Evolutionary conservation across 306 rosid species (phyloP).

Genomic region (Senna siamea): DNA sequence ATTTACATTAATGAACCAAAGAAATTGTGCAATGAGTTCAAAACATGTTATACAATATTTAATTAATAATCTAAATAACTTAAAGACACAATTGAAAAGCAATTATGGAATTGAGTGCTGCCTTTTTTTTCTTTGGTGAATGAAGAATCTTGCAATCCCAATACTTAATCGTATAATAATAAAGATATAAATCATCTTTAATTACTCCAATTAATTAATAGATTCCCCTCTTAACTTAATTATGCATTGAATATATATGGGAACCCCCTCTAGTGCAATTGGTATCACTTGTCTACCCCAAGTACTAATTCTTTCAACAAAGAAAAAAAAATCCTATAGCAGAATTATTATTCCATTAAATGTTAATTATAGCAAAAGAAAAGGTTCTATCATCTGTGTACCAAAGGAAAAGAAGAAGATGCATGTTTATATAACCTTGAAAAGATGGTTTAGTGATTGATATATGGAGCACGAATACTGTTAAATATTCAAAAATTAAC

Average conservation of each 20-base stretch:
- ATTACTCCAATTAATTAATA: not conserved
- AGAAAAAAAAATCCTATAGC: not conserved
- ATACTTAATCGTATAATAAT: not conserved
- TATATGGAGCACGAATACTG: not conserved
- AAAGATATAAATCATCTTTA: not conserved
- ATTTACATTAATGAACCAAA: too few species aligned
- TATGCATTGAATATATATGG: not conserved
- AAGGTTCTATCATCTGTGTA: too few species aligned
- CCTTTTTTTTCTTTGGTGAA: constrained; percentile 8
- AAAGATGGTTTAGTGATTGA: too few species aligned
- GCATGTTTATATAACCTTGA: too few species aligned
- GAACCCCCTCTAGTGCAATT: not conserved
- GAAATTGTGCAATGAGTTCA: too few species aligned
- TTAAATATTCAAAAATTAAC: not conserved
- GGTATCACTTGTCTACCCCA: not conserved
- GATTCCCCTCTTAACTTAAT: constrained; percentile 17
- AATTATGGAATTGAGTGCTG: too few species aligned
- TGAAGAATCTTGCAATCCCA: constrained; percentile 19
- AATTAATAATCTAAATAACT: too few species aligned
- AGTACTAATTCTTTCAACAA: not conserved
- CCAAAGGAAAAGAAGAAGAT: too few species aligned
- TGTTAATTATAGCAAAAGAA: too few species aligned
- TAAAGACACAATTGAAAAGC: too few species aligned
- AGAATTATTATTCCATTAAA: not conserved
- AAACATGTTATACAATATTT: too few species aligned